Percentiles rank a stretch among this genome's conserved stretches.
phyloP scores from a whole-genome alignment of 2,329 filamentous ascomycete genomes.

The Colletotrichum lupini region DNA sequence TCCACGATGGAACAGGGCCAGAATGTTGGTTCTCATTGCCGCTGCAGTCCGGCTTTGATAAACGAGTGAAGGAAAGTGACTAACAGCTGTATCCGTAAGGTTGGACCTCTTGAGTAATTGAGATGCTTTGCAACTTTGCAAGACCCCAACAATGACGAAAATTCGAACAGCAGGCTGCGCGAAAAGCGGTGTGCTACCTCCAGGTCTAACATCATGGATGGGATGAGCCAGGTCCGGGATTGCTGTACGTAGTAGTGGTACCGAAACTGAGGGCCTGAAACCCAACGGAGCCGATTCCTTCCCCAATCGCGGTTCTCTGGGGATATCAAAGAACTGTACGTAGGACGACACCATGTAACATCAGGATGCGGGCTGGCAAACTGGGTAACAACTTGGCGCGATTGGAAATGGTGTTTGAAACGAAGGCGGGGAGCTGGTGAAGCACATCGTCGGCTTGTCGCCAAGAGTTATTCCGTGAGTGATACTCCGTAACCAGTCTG shows the following conservation, averaged over 20 bases:
- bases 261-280: background rate
- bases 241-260: background rate
- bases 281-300: background rate
- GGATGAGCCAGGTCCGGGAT: background rate
- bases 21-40: background rate
- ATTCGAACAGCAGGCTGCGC: background rate
- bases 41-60: background rate
- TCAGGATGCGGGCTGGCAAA: background rate
- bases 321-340: background rate
- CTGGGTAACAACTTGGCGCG: background rate
- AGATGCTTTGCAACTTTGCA: background rate
- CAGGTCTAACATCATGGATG: background rate
- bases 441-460: background rate
- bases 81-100: background rate
- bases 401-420: background rate
- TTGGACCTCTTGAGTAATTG: background rate
- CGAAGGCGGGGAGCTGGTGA: constrained; percentile 3
- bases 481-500: background rate
- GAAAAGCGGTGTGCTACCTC: constrained; percentile 8
- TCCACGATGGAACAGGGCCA: background rate
- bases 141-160: background rate
- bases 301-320: background rate
- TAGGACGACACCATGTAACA: background rate
- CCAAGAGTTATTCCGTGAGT: background rate
- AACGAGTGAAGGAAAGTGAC: background rate